Evolutionary conservation across 176 grass and related monocot genomes (phyloP).

Genomic region (Avena eriantha): DNA sequence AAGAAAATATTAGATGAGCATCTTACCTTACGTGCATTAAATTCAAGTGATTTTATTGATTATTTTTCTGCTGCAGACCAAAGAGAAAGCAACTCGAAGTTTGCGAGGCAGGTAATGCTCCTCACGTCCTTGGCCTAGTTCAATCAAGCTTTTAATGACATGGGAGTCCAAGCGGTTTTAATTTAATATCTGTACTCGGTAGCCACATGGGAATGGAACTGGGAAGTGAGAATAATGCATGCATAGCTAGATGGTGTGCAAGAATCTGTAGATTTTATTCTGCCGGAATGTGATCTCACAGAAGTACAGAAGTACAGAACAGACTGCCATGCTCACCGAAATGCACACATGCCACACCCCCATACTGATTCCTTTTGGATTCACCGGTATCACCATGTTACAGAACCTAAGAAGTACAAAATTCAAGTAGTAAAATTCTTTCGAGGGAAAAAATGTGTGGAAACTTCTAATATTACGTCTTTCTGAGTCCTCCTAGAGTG

Average conservation of each 20-base stretch:
- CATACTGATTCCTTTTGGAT: slow-evolving; percentile 23
- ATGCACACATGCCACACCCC: slow-evolving; percentile 23
- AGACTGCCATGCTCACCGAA: background rate
- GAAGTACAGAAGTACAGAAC: slow-evolving; percentile 21
- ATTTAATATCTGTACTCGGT: slow-evolving; percentile 30
- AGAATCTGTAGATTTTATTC: slow-evolving; percentile 58
- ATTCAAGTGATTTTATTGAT: slow-evolving; percentile 34
- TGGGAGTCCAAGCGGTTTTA: slow-evolving; percentile 18
- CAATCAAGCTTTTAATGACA: slow-evolving; percentile 41
- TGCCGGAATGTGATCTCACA: slow-evolving; percentile 42
- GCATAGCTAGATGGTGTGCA: slow-evolving; percentile 45
- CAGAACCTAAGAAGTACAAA: background rate
- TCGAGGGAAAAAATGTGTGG: background rate
- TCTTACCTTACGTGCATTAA: slow-evolving; percentile 40
- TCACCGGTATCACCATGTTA: background rate
- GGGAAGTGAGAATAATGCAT: slow-evolving; percentile 38
- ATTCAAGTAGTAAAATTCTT: background rate
- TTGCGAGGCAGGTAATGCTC: slow-evolving; percentile 50
- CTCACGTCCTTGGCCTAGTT: slow-evolving; percentile 49
- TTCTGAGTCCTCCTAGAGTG: background rate
- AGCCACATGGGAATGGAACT: slow-evolving; percentile 51
- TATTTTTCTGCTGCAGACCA: slow-evolving; percentile 31
- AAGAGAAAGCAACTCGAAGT: slow-evolving; percentile 46
- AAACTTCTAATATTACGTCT: background rate
- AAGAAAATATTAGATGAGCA: background rate